phyloP scores from a whole-genome alignment of 768 basidiomycete genomes.

The Epithele typhae region DNA sequence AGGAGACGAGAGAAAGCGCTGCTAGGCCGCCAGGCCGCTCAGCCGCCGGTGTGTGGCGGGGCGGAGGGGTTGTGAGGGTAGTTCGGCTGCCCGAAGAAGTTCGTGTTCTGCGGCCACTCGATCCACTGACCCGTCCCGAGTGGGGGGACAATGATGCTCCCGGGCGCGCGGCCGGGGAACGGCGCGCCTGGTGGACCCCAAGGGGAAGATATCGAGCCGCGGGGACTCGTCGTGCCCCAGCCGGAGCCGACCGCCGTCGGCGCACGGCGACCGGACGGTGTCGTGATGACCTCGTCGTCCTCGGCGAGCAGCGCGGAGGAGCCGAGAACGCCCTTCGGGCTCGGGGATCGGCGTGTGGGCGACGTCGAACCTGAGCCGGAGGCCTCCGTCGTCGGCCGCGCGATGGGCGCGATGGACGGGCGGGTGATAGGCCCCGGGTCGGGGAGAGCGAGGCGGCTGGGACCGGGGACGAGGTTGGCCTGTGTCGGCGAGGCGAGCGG shows the following conservation, averaged over 20 bases:
- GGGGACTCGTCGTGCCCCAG: conserved; percentile 48
- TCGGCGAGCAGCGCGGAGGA: conserved; percentile 76
- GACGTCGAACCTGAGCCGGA: conserved; percentile 59
- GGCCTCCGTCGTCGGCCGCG: conserved; percentile 48
- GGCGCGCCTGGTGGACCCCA: conserved; percentile 35
- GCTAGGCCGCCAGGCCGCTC: conserved; percentile 15
- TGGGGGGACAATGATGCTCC: conserved; percentile 10
- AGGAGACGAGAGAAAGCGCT: no score
- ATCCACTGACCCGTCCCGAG: conserved; percentile 26
- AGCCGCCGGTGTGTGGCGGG: conserved; percentile 34
- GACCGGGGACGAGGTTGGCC: conserved; percentile 40
- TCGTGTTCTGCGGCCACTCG: conserved; percentile 47
- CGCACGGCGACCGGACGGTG: conserved; percentile 39
- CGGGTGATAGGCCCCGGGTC: conserved; percentile 61
- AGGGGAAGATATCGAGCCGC: conserved; percentile 36
- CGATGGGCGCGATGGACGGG: conserved; percentile 61
- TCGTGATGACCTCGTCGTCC: conserved; percentile 72
- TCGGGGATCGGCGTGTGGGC: conserved; percentile 44
- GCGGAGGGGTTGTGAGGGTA: conserved; percentile 47
- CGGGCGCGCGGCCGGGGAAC: conserved; percentile 26
- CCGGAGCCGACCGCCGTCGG: conserved; percentile 34
- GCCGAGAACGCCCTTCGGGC: conserved; percentile 65
- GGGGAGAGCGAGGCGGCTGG: conserved; percentile 38
- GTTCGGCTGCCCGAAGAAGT: conserved; percentile 46
- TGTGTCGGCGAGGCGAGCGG: conserved; percentile 32